Conservation (phyloP, 805 yeast species). For the Ogataea chonburiensis region DNA sequence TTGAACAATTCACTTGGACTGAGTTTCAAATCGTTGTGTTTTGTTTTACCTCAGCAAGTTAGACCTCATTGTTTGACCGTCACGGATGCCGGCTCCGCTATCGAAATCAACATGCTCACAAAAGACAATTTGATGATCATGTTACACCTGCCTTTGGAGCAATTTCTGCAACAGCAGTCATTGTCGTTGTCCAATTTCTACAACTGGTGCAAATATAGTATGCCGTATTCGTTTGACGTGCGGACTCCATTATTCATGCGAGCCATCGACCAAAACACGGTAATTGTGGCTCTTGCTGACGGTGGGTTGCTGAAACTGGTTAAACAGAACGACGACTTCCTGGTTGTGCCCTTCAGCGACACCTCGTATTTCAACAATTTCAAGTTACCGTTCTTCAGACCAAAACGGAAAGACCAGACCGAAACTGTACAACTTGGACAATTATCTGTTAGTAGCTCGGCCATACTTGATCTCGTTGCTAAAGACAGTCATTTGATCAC, state of each 20-base stretch:
- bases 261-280: constrained; percentile 42
- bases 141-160: constrained; percentile 40
- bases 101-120: constrained; percentile 56
- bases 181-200: constrained; percentile 30
- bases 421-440: constrained; percentile 21
- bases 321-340: constrained; percentile 27
- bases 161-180: constrained; percentile 38
- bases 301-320: constrained; percentile 69
- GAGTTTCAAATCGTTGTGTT: constrained; percentile 37
- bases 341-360: constrained; percentile 50
- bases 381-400: constrained; percentile 29
- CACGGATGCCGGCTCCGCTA: constrained; percentile 28
- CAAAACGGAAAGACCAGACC: constrained; percentile 3
- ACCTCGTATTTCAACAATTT: constrained; percentile 40
- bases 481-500: constrained; percentile 33
- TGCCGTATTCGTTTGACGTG: constrained; percentile 63
- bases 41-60: constrained; percentile 40
- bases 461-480: constrained; percentile 22
- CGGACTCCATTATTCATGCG: constrained; percentile 54
- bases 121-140: constrained; percentile 52
- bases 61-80: constrained; percentile 39
- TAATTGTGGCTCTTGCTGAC: constrained; percentile 65
- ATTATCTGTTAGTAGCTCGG: constrained; percentile 24
- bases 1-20: constrained; percentile 37
- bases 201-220: constrained; percentile 66